Evolutionary conservation across 148 eudicot species (phyloP), one percentile per base, ranked within the genome.

Genomic region (Mesembryanthemum crystallinum): DNA sequence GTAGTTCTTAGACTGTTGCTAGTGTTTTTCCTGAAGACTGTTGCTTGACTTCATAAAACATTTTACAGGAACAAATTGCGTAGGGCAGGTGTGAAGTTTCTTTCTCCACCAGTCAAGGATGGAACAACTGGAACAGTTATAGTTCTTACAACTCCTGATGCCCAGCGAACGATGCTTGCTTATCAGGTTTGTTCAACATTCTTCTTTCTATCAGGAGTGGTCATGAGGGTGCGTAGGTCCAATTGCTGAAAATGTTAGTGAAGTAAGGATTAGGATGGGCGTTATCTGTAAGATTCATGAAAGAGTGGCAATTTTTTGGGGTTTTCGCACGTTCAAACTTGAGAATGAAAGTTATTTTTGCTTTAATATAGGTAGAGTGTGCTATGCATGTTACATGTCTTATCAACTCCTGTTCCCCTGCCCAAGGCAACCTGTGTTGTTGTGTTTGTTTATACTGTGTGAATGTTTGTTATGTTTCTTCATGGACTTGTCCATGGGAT

Each of bases 81-180:
- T 18, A 81, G 97, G 78, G 99, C 97, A 67, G 82, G 95, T 83
- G 99, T 95, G 74, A 85, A 89, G 83, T 95, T 95, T 81, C 94
- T 92, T 67, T 95, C 99, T 79, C 86, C 87, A 66, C 96, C 99
- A 9, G 92, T 92, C 68, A 86, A 89, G 81, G 95, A 95, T 82
- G 97, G 97, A 76, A 95, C 97, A 18, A 95, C 99, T 2, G 99
- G 99, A 75, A 95, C 99, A 0, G 99, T 92, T 70, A 90, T 95
- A 80, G 99, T 95, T 75, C 88, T 95, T 64, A 95, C 99, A 39
- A 95, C 99, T 66, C 87, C 97, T 35, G 99, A 95, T 88, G 99
- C 99, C 80, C 99, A 90, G 79, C 91, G 99, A 35, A 95, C 99
- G 66, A 95, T 95, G 99, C 97, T 95, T 85, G 96, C 99, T 61